Base-by-base conservation (phyloP, 2,329 filamentous ascomycete genomes). In the Alternaria triticimaculans region DNA sequence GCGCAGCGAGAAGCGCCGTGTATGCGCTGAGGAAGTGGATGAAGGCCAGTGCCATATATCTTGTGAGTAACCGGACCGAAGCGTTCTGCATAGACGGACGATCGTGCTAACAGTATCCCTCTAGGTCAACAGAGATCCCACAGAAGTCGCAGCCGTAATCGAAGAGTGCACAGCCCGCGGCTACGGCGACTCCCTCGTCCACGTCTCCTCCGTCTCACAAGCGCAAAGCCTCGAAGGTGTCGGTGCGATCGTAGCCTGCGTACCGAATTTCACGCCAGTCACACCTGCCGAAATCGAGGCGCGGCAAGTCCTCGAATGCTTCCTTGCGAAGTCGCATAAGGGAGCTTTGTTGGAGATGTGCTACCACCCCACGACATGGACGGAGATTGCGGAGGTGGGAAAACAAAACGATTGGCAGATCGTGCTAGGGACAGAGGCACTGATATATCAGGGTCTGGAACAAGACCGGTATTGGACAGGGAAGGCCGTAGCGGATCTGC, bases 291-390 rank as follows among this genome's bases (percentile, higher is more conserved):
- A 96, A 82, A 82, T 84, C 26, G 81, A 83, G 45, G 87, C 90
- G 5, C 82, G 92, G 2, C 77, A 79, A 2, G 84, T 92, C 0
- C 78, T 86, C 0, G 84, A 88, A 71, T 77, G 82, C 4, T 85
- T 87, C 55, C 63, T 87, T 33, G 53, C 61, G 25, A 84, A 83
- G 58, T 74, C 82, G 28, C 80, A 86, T 64, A 90, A 90, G 79
- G 91, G 90, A 7, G 88, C 88, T 7, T 87, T 94, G 60, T 78
- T 94, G 63, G 92, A 94, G 79, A 94, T 95, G 92, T 94, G 91
- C 83, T 94, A 94, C 77, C 92, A 94, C 76, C 92, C 92, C 0
- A 78, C 84, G 3, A 89, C 90, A 0, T 77, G 70, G 68, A 94
- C 92, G 0, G 84, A 86, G 68, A 86, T 93, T 53, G 88, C 87